These are phyloP conservation scores for Phytophthora litchii DNA, from an alignment of 352 stramenopile species.

Conservation along the genomic window DNA sequence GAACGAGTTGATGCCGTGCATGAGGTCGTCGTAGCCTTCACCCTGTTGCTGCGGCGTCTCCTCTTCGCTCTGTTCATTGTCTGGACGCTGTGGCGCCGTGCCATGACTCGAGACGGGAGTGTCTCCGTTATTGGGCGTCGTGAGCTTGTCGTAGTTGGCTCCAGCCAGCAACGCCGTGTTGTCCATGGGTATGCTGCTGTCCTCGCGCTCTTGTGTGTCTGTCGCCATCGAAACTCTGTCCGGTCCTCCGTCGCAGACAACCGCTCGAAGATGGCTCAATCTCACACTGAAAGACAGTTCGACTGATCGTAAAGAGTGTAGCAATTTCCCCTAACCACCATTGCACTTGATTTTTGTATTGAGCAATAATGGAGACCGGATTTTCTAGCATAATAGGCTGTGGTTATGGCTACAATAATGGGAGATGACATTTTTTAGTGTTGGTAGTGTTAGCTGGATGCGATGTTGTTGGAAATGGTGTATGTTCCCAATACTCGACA, in stretches of 20 bases:
- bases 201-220: slow-evolving; percentile 23
- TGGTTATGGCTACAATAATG: neutral
- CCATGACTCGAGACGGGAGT: slow-evolving; percentile 15
- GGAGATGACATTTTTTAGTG: neutral
- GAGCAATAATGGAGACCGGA: slow-evolving; percentile 2
- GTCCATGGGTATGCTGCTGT: slow-evolving; percentile 43
- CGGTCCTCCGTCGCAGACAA: neutral
- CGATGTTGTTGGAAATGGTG: too few relatives aligned
- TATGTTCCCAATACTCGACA: too few relatives aligned
- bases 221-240: slow-evolving; percentile 33
- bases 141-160: slow-evolving; percentile 66
- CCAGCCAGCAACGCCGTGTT: slow-evolving; percentile 39
- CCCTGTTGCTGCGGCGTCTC: slow-evolving; percentile 11
- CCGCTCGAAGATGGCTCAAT: slow-evolving; percentile 1
- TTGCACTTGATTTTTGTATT: slow-evolving; percentile 13
- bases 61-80: slow-evolving; percentile 8
- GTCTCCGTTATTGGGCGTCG: slow-evolving; percentile 51
- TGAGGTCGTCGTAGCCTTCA: slow-evolving; percentile 68
- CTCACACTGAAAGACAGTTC: slow-evolving; percentile 38
- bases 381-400: too few relatives aligned
- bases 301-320: slow-evolving; percentile 9
- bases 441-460: neutral
- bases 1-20: slow-evolving; percentile 90
- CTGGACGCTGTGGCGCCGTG: slow-evolving; percentile 11
- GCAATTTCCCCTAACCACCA: slow-evolving; percentile 4